Conservation (phyloP, 345 rosid genomes). For the Raphanus sativus region DNA sequence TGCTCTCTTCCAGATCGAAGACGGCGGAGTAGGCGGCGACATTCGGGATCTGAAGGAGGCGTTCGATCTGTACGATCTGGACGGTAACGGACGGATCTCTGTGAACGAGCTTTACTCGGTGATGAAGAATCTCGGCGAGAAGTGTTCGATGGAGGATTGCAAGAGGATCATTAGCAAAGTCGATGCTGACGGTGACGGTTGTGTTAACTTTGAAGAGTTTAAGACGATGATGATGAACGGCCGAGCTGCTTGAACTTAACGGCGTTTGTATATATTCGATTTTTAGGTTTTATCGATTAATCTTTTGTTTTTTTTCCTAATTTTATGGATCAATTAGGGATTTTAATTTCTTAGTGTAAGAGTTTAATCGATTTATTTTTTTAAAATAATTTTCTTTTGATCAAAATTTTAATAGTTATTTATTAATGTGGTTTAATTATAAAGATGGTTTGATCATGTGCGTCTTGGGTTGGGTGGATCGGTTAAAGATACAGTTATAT, state of each 20-base stretch:
- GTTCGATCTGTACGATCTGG: slow-evolving; percentile 78
- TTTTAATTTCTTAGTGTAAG: not conserved
- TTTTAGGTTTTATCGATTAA: not conserved
- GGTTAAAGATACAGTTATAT: not conserved
- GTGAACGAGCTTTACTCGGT: slow-evolving; percentile 71
- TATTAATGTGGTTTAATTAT: not conserved
- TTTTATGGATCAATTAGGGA: not conserved
- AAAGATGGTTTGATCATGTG: not conserved
- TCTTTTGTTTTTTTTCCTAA: not conserved
- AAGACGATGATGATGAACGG: slow-evolving; percentile 74
- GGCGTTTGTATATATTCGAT: not conserved
- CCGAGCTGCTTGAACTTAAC: slow-evolving; percentile 1
- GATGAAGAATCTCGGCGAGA: slow-evolving; percentile 78
- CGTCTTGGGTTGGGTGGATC: slow-evolving; percentile 8
- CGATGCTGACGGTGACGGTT: slow-evolving; percentile 88
- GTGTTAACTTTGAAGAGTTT: slow-evolving; percentile 90
- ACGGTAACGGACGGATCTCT: slow-evolving; percentile 80
- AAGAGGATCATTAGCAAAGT: slow-evolving; percentile 79
- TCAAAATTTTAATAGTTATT: not conserved
- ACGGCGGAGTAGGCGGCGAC: not conserved
- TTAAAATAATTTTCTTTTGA: no score
- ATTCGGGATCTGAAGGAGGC: slow-evolving; percentile 71
- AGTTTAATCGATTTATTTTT: not conserved
- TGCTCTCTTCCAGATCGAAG: slow-evolving; percentile 32
- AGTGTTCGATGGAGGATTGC: slow-evolving; percentile 63